Conservation (phyloP, 768 basidiomycete species). For the Leccinum longicurvipes region DNA sequence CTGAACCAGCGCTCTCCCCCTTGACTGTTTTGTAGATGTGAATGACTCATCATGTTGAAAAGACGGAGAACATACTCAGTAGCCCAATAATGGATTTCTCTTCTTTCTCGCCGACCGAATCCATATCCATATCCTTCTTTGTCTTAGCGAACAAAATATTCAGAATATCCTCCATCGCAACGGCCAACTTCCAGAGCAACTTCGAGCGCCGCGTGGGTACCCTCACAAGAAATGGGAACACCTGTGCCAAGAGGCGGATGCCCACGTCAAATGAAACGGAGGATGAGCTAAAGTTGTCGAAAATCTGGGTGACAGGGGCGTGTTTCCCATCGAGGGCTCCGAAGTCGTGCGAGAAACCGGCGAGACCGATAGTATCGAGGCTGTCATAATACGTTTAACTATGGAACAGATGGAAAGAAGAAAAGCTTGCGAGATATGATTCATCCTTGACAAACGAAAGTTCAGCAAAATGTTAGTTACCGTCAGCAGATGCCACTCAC, state of each 20-base stretch:
- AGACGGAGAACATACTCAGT: not conserved
- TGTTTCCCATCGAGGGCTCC: not conserved
- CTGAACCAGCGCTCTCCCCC: not conserved
- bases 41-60: not conserved
- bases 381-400: not conserved
- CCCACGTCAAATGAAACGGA: not conserved
- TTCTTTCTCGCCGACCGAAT: not conserved
- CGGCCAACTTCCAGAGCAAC: not conserved
- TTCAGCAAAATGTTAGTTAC: not conserved
- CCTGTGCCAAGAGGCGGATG: not conserved
- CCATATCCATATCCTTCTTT: not conserved
- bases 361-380: not conserved
- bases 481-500: not conserved
- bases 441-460: not conserved
- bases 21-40: not conserved
- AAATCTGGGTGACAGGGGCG: not conserved
- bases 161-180: not conserved
- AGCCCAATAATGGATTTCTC: not conserved
- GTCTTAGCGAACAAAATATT: not conserved
- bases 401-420: not conserved
- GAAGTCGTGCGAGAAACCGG: not conserved
- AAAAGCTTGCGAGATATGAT: not conserved
- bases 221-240: not conserved
- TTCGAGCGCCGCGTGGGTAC: not conserved
- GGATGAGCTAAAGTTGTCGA: not conserved